A percentile compares a stretch with the other conserved stretches of the same genome.
Conservation (phyloP, 2,329 filamentous ascomycete species). For the Herpotrichia juniperi region DNA sequence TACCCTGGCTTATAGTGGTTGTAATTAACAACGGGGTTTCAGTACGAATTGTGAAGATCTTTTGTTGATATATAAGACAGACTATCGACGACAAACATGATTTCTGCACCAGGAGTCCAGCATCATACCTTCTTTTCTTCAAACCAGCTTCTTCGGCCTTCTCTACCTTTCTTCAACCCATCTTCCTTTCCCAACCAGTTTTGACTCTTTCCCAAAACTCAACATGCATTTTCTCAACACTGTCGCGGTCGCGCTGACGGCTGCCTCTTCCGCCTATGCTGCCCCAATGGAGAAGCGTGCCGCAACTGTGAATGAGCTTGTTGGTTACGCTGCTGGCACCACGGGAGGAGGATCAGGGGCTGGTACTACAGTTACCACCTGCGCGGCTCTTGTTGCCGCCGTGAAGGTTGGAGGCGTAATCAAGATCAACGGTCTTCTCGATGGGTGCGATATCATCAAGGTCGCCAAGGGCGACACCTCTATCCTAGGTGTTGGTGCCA, state of each 20-base stretch:
- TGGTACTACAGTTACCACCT: slow-evolving; percentile 61
- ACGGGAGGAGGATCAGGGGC: slow-evolving; percentile 62
- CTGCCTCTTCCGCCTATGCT: slow-evolving; percentile 29
- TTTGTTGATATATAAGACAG: neutral
- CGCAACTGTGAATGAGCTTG: slow-evolving; percentile 36
- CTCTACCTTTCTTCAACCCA: neutral
- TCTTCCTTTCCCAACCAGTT: neutral
- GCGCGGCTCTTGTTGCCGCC: slow-evolving; percentile 57
- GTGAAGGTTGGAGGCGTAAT: slow-evolving; percentile 47
- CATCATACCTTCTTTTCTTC: slow-evolving; percentile 3
- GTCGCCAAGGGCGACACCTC: slow-evolving; percentile 29
- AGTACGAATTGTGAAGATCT: neutral
- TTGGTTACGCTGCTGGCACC: slow-evolving; percentile 59
- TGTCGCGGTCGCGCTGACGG: slow-evolving; percentile 29
- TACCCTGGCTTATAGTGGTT: neutral
- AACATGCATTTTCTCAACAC: slow-evolving; percentile 36
- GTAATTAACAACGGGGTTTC: neutral
- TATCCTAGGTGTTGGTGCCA: slow-evolving; percentile 49
- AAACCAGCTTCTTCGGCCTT: neutral
- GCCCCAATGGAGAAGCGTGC: slow-evolving; percentile 32
- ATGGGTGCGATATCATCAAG: slow-evolving; percentile 39
- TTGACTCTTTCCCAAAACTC: neutral
- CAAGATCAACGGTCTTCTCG: slow-evolving; percentile 38
- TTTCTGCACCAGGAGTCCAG: slow-evolving; percentile 2
- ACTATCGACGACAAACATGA: neutral